Conservation (phyloP, 2,329 filamentous ascomycete species). For the Hymenoscyphus fructigenus region DNA sequence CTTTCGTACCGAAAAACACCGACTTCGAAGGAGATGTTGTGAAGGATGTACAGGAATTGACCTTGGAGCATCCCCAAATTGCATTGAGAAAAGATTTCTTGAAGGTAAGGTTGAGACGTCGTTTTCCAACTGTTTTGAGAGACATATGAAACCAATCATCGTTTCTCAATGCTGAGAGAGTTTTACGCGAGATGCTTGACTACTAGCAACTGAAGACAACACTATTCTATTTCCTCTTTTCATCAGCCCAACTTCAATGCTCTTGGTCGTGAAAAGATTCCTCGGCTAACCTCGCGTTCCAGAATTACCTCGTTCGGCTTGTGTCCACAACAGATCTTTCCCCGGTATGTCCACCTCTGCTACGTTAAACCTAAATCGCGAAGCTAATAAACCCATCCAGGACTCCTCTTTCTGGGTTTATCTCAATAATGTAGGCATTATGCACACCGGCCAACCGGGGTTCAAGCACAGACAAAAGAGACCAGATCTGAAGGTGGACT, state of each 20-base stretch:
- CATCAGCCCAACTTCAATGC: not conserved
- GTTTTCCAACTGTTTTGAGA: too few relatives aligned
- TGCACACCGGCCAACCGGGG: conserved; percentile 72
- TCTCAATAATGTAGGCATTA: conserved; percentile 79
- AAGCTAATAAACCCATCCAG: too few relatives aligned
- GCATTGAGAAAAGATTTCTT: conserved; percentile 75
- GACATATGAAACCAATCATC: too few relatives aligned
- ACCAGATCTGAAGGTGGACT: conserved; percentile 67
- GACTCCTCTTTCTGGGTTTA: conserved; percentile 80
- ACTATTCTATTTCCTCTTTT: too few relatives aligned
- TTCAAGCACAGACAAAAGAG: conserved; percentile 56
- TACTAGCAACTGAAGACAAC: not conserved
- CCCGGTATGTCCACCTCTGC: conserved; percentile 36
- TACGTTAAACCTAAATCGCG: too few relatives aligned
- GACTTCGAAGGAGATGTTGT: conserved; percentile 68
- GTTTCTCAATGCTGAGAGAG: too few relatives aligned
- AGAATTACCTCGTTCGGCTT: conserved; percentile 73
- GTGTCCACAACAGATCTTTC: conserved; percentile 62
- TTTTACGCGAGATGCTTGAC: too few relatives aligned
- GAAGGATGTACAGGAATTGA: conserved; percentile 55
- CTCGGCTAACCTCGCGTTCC: not conserved
- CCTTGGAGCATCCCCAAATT: conserved; percentile 66
- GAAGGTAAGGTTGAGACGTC: conserved; percentile 24
- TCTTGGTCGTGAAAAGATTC: not conserved
- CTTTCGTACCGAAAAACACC: conserved; percentile 62